These are phyloP conservation scores for Plasmodium billcollinsi DNA, from an alignment of 169 alveolate species.

Conservation along the genomic window DNA sequence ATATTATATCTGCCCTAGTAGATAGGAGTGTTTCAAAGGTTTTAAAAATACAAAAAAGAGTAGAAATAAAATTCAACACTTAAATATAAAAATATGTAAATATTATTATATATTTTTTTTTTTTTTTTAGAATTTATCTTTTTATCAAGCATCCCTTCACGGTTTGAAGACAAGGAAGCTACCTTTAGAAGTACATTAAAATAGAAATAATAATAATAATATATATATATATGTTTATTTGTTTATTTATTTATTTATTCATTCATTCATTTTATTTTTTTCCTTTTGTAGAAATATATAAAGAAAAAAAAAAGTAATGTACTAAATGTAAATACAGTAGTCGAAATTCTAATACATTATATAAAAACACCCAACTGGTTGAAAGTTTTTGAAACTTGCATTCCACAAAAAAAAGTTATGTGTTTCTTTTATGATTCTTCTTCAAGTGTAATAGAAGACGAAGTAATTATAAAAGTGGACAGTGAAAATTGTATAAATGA, in stretches of 20 bases:
- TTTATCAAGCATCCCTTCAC: conserved; percentile 78
- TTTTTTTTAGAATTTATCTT: conserved; percentile 36
- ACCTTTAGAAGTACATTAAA: conserved; percentile 59
- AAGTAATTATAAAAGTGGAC: neutral
- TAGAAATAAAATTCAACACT: too few relatives aligned
- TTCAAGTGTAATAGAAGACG: neutral
- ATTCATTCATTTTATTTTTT: neutral
- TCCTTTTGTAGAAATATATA: conserved; percentile 17
- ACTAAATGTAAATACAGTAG: conserved; percentile 82
- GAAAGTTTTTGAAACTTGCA: conserved; percentile 48
- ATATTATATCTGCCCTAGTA: conserved; percentile 80
- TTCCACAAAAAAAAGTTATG: conserved; percentile 73
- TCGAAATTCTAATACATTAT: conserved; percentile 76
- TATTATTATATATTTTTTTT: neutral
- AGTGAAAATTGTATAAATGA: neutral
- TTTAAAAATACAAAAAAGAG: conserved; percentile 5
- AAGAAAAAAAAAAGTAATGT: conserved; percentile 79
- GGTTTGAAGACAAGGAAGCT: conserved; percentile 71
- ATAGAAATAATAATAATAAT: conserved; percentile 48
- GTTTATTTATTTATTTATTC: neutral
- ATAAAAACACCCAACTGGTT: conserved; percentile 77
- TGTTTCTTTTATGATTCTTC: conserved; percentile 9
- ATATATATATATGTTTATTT: conserved; percentile 1
- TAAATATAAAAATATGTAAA: neutral
- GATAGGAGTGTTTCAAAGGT: conserved; percentile 81